Conservation (phyloP, 1,284 basidiomycete species). For the Mrakiaceae sp. region DNA sequence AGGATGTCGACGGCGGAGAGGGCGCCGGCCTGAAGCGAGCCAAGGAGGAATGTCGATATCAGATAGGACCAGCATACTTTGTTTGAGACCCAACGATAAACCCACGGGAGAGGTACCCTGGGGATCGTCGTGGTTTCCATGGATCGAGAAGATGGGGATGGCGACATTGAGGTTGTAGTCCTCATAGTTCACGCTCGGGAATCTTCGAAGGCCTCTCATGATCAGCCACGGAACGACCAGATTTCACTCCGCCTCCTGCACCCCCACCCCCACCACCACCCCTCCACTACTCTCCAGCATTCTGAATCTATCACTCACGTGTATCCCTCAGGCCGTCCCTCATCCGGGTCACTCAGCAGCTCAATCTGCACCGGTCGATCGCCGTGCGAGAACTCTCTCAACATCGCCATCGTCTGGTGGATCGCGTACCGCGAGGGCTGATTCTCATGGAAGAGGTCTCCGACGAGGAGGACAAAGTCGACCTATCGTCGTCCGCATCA, state of each 20-base stretch:
- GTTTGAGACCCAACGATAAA: slow-evolving; percentile 5
- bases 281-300: too few relatives aligned
- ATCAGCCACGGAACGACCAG: too few relatives aligned
- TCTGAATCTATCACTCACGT: slow-evolving; percentile 46
- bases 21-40: slow-evolving; percentile 62
- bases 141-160: slow-evolving; percentile 95
- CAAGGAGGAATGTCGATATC: not conserved
- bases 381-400: slow-evolving; percentile 83
- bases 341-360: slow-evolving; percentile 80
- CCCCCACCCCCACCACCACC: too few relatives aligned
- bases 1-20: slow-evolving; percentile 90
- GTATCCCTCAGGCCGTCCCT: slow-evolving; percentile 72
- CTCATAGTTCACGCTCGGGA: slow-evolving; percentile 95
- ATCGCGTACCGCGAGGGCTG: slow-evolving; percentile 81
- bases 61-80: not conserved
- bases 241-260: too few relatives aligned
- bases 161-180: slow-evolving; percentile 90
- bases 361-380: slow-evolving; percentile 81
- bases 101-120: slow-evolving; percentile 84
- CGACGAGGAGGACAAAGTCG: slow-evolving; percentile 85
- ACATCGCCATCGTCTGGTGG: slow-evolving; percentile 73
- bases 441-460: slow-evolving; percentile 97
- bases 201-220: slow-evolving; percentile 29
- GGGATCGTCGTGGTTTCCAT: slow-evolving; percentile 98
- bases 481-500: slow-evolving; percentile 43